A percentile compares a stretch with the other conserved stretches of the same genome.
Evolutionary conservation across 1,284 basidiomycete species (phyloP).

Genomic region (Austroboletus olivaceoglutinosus): DNA sequence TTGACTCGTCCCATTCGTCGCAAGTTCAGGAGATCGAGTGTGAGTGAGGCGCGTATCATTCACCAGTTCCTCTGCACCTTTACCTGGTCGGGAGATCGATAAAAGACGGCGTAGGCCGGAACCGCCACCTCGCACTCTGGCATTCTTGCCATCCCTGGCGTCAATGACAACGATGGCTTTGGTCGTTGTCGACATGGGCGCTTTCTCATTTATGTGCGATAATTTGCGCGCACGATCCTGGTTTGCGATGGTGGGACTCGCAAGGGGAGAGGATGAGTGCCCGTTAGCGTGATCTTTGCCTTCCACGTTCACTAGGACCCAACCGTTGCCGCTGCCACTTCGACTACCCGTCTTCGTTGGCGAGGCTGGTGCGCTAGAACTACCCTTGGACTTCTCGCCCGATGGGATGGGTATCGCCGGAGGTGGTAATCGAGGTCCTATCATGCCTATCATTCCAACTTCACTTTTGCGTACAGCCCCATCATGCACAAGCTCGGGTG

Average conservation of each 20-base stretch:
- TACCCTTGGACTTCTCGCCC: conserved; percentile 26
- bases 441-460: conserved; percentile 49
- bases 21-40: conserved; percentile 29
- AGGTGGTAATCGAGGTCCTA: conserved; percentile 32
- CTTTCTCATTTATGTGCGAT: conserved; percentile 26
- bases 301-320: conserved; percentile 67
- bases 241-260: conserved; percentile 32
- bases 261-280: conserved; percentile 25
- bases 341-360: conserved; percentile 37
- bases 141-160: conserved; percentile 46
- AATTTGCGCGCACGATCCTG: conserved; percentile 29
- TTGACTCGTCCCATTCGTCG: conserved; percentile 21
- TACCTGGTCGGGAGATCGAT: conserved; percentile 33
- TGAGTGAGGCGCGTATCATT: conserved; percentile 26
- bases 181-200: conserved; percentile 44
- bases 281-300: conserved; percentile 36
- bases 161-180: conserved; percentile 63
- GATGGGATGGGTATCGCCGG: conserved; percentile 29
- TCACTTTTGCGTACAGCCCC: conserved; percentile 50
- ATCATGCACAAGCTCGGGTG: conserved; percentile 44
- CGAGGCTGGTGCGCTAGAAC: conserved; percentile 29
- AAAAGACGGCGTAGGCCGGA: conserved; percentile 33
- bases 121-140: conserved; percentile 33
- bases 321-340: conserved; percentile 45
- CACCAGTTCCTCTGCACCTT: conserved; percentile 29